phyloP scores from a whole-genome alignment of 805 yeast species.

The Candida corydali region DNA sequence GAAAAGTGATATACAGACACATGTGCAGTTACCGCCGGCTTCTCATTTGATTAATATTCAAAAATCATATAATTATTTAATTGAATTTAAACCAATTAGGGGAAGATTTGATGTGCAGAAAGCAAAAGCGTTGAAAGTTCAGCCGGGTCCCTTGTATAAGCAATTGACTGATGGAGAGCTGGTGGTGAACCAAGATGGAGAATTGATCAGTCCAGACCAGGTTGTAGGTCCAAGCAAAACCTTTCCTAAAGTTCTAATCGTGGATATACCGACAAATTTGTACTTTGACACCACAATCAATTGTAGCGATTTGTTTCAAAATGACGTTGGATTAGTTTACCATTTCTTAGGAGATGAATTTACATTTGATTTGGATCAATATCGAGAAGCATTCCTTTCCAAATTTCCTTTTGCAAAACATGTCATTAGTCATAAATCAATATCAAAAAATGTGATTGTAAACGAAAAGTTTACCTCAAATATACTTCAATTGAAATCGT shows the following conservation, averaged over 20 bases:
- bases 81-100: slow-evolving; percentile 61
- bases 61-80: slow-evolving; percentile 61
- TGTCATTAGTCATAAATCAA: slow-evolving; percentile 65
- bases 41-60: slow-evolving; percentile 24
- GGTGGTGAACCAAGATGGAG: slow-evolving; percentile 58
- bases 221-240: slow-evolving; percentile 62
- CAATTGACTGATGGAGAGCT: slow-evolving; percentile 55
- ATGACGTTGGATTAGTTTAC: slow-evolving; percentile 54
- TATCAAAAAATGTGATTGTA: slow-evolving; percentile 58
- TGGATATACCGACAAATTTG: slow-evolving; percentile 63
- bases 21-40: slow-evolving; percentile 28
- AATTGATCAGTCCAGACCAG: slow-evolving; percentile 57
- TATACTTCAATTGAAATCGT: slow-evolving; percentile 52
- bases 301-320: slow-evolving; percentile 29
- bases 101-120: slow-evolving; percentile 70
- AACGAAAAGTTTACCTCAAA: slow-evolving; percentile 53
- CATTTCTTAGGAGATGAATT: slow-evolving; percentile 71
- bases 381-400: slow-evolving; percentile 45
- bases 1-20: slow-evolving; percentile 36
- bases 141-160: slow-evolving; percentile 57
- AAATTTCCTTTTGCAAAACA: slow-evolving; percentile 56
- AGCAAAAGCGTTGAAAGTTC: slow-evolving; percentile 68
- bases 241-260: slow-evolving; percentile 57
- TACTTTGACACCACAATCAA: slow-evolving; percentile 35
- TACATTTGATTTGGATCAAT: slow-evolving; percentile 38